Evolutionary conservation across 169 alveolate species (phyloP).

Genomic region (Plasmodium vivax): DNA sequence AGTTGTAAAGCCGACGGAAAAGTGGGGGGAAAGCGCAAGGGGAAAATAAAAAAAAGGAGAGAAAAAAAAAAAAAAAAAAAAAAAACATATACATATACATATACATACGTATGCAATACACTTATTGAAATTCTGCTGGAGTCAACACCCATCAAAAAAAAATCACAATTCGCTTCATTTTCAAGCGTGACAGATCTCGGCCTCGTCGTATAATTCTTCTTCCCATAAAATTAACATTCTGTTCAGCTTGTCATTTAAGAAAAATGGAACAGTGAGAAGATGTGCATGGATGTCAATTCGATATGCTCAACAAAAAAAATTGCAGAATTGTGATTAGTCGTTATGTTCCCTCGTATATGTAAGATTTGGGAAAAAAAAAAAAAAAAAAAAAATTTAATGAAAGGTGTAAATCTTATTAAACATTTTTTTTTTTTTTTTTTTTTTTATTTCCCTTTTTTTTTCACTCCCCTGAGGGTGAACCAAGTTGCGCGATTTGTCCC

Average conservation of each 20-base stretch:
- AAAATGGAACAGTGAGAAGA: neutral
- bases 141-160: conserved; percentile 11
- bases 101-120: neutral
- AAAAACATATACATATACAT: neutral
- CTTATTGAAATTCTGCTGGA: neutral
- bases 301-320: neutral
- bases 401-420: neutral
- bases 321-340: neutral
- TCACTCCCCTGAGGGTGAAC: neutral
- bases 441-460: neutral
- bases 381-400: neutral
- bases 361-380: neutral
- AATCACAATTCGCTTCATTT: neutral
- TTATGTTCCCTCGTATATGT: neutral
- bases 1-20: neutral
- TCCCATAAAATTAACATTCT: conserved; percentile 21
- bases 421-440: neutral
- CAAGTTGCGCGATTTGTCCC: neutral
- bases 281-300: neutral
- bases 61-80: neutral
- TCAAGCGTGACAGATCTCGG: neutral
- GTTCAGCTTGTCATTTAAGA: neutral
- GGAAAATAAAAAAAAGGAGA: neutral
- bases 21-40: neutral
- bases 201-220: conserved; percentile 9